These are phyloP conservation scores for Elaeagnus macrophylla DNA, from an alignment of 306 rosid genomes.

Conservation along the genomic window DNA sequence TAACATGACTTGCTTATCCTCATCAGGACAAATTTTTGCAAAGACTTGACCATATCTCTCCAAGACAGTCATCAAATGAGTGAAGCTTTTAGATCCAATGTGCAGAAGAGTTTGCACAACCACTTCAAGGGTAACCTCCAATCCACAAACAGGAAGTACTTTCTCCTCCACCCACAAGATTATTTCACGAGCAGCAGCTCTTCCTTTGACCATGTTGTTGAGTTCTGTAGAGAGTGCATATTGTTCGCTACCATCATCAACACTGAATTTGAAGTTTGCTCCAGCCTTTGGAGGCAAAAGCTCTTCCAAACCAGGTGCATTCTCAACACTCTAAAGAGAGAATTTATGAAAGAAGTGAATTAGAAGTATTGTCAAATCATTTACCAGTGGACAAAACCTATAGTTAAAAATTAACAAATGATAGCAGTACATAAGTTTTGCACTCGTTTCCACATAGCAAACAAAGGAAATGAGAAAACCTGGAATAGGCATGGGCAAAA, in stretches of 20 bases:
- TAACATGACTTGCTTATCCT: slow-evolving; percentile 85
- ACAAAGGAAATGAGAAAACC: too few relatives aligned
- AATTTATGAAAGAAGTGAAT: slow-evolving; percentile 14
- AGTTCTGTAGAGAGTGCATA: slow-evolving; percentile 62
- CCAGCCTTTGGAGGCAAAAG: slow-evolving; percentile 93
- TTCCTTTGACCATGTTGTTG: slow-evolving; percentile 78
- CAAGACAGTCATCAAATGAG: slow-evolving; percentile 90
- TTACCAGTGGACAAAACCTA: too few relatives aligned
- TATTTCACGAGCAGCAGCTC: slow-evolving; percentile 68
- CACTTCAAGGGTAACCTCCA: slow-evolving; percentile 67
- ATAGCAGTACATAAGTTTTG: too few relatives aligned
- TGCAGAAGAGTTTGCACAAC: slow-evolving; percentile 80
- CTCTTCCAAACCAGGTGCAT: slow-evolving; percentile 94
- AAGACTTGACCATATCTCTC: slow-evolving; percentile 92
- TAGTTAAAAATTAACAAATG: too few relatives aligned
- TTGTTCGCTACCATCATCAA: slow-evolving; percentile 49
- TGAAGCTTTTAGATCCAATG: slow-evolving; percentile 94
- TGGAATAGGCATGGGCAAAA: too few relatives aligned
- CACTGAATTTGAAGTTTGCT: slow-evolving; percentile 50
- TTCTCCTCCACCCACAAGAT: slow-evolving; percentile 83
- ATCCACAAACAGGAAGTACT: slow-evolving; percentile 66
- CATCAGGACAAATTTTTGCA: slow-evolving; percentile 68
- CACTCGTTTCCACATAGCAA: too few relatives aligned
- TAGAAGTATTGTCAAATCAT: slow-evolving; percentile 1
- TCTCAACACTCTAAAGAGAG: slow-evolving; percentile 66